Evolutionary conservation across 352 stramenopile species (phyloP).

Genomic region (Halophytophthora polymorphica): DNA sequence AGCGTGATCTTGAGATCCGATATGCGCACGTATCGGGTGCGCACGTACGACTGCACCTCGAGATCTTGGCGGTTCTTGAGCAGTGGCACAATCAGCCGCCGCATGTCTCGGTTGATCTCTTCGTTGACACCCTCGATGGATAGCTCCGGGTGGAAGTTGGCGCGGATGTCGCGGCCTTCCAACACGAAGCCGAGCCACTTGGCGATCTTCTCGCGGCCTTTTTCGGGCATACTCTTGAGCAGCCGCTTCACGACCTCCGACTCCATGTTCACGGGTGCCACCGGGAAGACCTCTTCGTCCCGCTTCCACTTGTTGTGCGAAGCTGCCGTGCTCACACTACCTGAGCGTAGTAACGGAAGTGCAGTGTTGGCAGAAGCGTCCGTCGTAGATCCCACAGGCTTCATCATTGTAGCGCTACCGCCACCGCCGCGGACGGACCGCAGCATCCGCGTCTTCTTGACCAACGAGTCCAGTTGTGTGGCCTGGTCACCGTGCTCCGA

Average conservation of each 20-base stretch:
- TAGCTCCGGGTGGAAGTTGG: slow-evolving; percentile 69
- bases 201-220: slow-evolving; percentile 56
- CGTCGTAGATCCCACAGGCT: slow-evolving; percentile 4
- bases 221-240: slow-evolving; percentile 63
- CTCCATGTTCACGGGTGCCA: slow-evolving; percentile 71
- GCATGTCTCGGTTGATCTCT: slow-evolving; percentile 58
- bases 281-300: slow-evolving; percentile 62
- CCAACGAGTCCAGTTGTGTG: slow-evolving; percentile 42
- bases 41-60: slow-evolving; percentile 58
- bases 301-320: slow-evolving; percentile 46
- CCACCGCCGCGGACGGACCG: slow-evolving; percentile 57
- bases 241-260: slow-evolving; percentile 68
- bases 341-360: slow-evolving; percentile 8
- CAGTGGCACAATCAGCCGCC: slow-evolving; percentile 64
- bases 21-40: slow-evolving; percentile 59
- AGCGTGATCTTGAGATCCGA: slow-evolving; percentile 69
- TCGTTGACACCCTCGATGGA: slow-evolving; percentile 70
- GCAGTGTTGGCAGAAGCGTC: neutral
- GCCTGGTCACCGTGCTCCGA: slow-evolving; percentile 40
- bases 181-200: slow-evolving; percentile 76
- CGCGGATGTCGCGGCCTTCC: slow-evolving; percentile 64
- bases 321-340: slow-evolving; percentile 25
- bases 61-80: slow-evolving; percentile 70
- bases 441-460: slow-evolving; percentile 54
- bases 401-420: slow-evolving; percentile 5